Conservation (phyloP, 164 flowering plant genomes). For the Buxus sempervirens region DNA sequence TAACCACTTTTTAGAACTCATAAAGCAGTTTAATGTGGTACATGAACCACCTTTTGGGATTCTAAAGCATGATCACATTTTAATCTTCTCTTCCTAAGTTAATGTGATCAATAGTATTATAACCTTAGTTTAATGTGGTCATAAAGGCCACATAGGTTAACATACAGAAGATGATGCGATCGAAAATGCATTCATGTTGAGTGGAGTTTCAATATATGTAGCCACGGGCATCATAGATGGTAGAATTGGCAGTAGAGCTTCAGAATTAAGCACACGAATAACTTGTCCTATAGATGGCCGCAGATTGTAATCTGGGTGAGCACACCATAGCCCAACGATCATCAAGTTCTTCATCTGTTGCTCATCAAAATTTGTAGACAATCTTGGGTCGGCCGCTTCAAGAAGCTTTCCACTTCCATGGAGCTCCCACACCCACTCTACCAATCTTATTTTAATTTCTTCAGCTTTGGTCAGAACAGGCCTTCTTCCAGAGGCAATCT, state of each 20-base stretch:
- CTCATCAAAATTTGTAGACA: conserved; percentile 14
- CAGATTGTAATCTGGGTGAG: conserved; percentile 28
- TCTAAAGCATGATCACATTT: no score
- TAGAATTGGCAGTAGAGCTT: conserved; percentile 20
- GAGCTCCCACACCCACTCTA: conserved; percentile 44
- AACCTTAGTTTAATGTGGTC: no score
- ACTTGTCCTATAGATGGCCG: conserved; percentile 38
- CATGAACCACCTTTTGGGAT: no score
- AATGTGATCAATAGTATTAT: no score
- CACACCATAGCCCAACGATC: conserved; percentile 47
- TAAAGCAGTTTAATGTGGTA: no score
- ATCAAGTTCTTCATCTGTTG: conserved; percentile 28
- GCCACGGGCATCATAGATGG: conserved; percentile 23
- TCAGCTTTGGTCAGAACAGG: conserved; percentile 15
- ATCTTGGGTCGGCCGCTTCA: conserved; percentile 23
- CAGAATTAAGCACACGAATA: conserved; percentile 25
- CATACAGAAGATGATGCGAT: no score
- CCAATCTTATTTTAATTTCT: conserved; percentile 17
- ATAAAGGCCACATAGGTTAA: no score
- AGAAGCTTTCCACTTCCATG: conserved; percentile 28
- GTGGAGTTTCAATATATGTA: background rate
- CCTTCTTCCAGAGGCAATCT: conserved; percentile 47
- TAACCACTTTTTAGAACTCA: no score
- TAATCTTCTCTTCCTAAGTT: no score
- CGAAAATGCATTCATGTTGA: background rate